Conservation (phyloP, 192 early-diverging fungal species). For the Pilobolus umbonatus region DNA sequence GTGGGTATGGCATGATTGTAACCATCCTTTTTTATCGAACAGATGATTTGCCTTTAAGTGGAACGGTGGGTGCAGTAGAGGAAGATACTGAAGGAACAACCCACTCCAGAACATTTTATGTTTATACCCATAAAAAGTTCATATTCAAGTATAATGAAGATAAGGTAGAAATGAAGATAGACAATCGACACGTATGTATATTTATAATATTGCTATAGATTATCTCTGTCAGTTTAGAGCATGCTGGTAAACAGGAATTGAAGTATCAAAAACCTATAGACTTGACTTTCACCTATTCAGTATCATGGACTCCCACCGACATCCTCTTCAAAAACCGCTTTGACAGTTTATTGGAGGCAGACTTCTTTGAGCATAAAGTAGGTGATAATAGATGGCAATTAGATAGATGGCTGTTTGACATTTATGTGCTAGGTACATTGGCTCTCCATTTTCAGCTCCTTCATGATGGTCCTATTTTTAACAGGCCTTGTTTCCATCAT, state of each 20-base stretch:
- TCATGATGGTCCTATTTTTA: conserved; percentile 78
- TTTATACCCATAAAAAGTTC: conserved; percentile 63
- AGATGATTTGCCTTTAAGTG: conserved; percentile 59
- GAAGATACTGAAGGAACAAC: conserved; percentile 1
- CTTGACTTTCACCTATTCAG: conserved; percentile 70
- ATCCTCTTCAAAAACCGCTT: conserved; percentile 60
- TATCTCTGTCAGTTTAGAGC: conserved; percentile 44
- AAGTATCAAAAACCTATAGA: conserved; percentile 17
- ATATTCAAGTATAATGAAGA: conserved; percentile 59
- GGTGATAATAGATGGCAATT: not conserved
- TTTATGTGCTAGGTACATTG: conserved; percentile 60
- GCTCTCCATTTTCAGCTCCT: conserved; percentile 78
- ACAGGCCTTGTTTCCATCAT: conserved; percentile 73
- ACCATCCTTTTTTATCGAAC: not conserved
- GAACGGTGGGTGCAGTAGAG: conserved; percentile 44
- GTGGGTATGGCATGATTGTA: no score
- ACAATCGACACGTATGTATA: not conserved
- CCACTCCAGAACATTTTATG: conserved; percentile 20
- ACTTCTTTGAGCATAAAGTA: conserved; percentile 82
- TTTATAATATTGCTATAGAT: conserved; percentile 31
- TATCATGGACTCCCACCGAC: conserved; percentile 51
- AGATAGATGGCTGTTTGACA: not conserved
- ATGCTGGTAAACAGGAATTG: conserved; percentile 32
- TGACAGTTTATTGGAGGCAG: conserved; percentile 58
- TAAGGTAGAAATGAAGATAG: conserved; percentile 30